Base-by-base conservation (phyloP, 495 filamentous ascomycete species). In the Xylaria sp. region DNA sequence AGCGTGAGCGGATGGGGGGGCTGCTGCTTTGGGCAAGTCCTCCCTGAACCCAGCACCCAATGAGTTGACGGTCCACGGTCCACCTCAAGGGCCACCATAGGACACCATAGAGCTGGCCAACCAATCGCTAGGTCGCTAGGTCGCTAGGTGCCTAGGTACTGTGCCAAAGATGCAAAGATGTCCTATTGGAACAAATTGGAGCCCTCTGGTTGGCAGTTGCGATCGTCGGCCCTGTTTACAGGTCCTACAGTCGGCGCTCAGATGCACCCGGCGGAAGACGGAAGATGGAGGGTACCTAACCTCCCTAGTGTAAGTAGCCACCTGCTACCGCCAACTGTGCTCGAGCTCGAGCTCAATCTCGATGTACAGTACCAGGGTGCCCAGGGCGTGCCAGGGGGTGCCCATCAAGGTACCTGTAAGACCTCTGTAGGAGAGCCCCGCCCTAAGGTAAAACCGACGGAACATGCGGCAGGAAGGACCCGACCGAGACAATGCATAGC, bases 11-110 rank as follows among this genome's bases (percentile, higher is more conserved):
- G 14, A 17, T 33, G 21, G n/a, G 43, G 31, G 31, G 62, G 26
- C 44, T 67, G 64, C 64, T 55, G 64, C 35, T 67, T 67, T 55
- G 8, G 64, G 64, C 62, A 67, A 67, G 64, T 67, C 48, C 48
- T 67, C 64, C 64, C 64, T 41, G 33, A 21, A 26, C n/a, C 48
- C 43, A 41, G 33, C 21, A 26, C n/a, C 48, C 43, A 41, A 35
- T 55, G 48, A 55, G 19, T 41, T 33, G 64, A 55, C 64, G 64
- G 21, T 67, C 64, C 64, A 55, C 64, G 64, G 21, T 67, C 64
- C 64, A 67, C 64, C 48, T 55, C 64, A 4, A 14, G 24, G 63
- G 63, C 53, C n/a, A n/a, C n/a, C n/a, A n/a, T n/a, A 37, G 35
- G 35, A 37, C 21, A 67, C 48, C 46, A 55, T 43, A 40, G 24